Evolutionary conservation across 306 rosid species (phyloP), one percentile per base, ranked within the genome.

Genomic region (Begonia peltatifolia): DNA sequence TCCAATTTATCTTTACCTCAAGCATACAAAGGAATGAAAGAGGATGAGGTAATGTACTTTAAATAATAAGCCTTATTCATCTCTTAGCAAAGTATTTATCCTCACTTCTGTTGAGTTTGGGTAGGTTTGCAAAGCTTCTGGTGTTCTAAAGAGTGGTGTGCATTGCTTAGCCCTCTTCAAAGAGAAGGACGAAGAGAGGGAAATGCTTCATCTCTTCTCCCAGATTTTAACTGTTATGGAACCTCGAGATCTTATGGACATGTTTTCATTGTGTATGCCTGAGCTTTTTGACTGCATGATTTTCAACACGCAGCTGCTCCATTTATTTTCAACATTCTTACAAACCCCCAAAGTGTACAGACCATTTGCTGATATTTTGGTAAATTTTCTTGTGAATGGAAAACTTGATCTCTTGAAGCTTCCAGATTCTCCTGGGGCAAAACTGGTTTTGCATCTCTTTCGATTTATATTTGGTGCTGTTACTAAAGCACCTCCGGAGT

Each of bases 241-340:
- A 64, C 94, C 96, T 57, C 86, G 99, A 23, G 99, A 92, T 81
- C 83, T 92, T 41, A 92, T 92, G 99, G 99, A 92, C 76, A 86
- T 92, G 96, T 87, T 92, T 77, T 92, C 99, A 2, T 56, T 92
- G 76, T 92, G 99, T 61, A 92, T 92, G 99, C 83, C 99, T 13
- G 96, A 92, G 76, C 94, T 92, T 67, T 86, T 92, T 42, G 96
- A 92, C 62, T 83, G 96, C 87, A 92, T 86, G 99, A 81, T 86
- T 52, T 71, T 77, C 62, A 92, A 92, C 71, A 71, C 82, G 14
- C 96, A 92, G 63, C 82, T 92, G 58, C 93, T 92, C 66, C 94
- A 83, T 69, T 80, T 92, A 72, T 92, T 92, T 67, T 92, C 99
- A 12, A 83, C 96, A 5, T 93, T 92, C 63, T 64, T 92, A 64